phyloP scores from a whole-genome alignment of 1,284 basidiomycete genomes.

The Trichosporon ovoides region DNA sequence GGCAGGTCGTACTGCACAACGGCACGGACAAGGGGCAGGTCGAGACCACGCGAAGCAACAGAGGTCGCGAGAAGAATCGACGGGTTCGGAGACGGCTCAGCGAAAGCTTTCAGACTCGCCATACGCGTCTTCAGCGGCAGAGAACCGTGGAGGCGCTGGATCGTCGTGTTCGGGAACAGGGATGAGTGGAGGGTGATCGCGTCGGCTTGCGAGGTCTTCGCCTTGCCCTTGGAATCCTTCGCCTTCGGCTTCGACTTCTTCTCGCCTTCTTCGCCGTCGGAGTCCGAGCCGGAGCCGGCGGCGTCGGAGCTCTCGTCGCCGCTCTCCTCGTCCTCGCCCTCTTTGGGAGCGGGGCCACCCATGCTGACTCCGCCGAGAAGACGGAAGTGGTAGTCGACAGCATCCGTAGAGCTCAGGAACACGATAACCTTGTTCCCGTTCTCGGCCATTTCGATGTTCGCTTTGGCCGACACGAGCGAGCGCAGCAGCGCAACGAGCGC shows the following conservation, averaged over 20 bases:
- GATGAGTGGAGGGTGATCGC: slow-evolving; percentile 62
- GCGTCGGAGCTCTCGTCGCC: slow-evolving; percentile 26
- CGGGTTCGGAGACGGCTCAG: slow-evolving; percentile 49
- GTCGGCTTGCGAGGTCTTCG: slow-evolving; percentile 23
- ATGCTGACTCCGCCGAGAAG: slow-evolving; percentile 75
- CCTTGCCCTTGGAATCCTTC: slow-evolving; percentile 21
- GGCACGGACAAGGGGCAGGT: slow-evolving; percentile 87
- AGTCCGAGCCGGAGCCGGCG: slow-evolving; percentile 13
- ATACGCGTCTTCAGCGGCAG: slow-evolving; percentile 76
- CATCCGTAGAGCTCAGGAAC: slow-evolving; percentile 93
- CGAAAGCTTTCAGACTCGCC: slow-evolving; percentile 75
- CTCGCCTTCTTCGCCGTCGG: slow-evolving; percentile 31
- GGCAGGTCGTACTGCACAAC: slow-evolving; percentile 97
- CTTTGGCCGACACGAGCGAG: slow-evolving; percentile 57
- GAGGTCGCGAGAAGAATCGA: slow-evolving; percentile 91
- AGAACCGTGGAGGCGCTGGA: slow-evolving; percentile 93
- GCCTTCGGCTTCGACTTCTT: slow-evolving; percentile 19
- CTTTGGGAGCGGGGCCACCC: slow-evolving; percentile 50
- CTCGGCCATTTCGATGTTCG: slow-evolving; percentile 18
- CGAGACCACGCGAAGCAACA: slow-evolving; percentile 95
- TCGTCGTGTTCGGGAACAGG: slow-evolving; percentile 71
- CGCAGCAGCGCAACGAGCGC: slow-evolving; percentile 79
- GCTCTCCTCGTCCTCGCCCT: no score
- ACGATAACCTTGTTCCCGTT: slow-evolving; percentile 67
- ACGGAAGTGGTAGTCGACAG: slow-evolving; percentile 94